Base-by-base conservation (phyloP, 2,329 filamentous ascomycete genomes). In the Mycosphaerelloides madeirae region DNA sequence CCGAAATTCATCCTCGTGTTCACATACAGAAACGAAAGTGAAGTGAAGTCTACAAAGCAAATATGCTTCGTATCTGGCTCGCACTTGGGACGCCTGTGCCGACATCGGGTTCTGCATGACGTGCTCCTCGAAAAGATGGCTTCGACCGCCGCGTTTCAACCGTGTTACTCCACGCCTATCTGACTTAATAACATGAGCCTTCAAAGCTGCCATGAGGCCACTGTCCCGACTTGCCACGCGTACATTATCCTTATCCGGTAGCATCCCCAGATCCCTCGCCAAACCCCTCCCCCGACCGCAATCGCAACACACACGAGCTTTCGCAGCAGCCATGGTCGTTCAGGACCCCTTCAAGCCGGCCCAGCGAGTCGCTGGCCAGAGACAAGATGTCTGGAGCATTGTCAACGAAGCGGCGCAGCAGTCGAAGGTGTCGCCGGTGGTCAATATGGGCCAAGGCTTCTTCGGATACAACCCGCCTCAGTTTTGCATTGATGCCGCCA, bases 381-480 rank as follows among this genome's bases (percentile, higher is more conserved):
- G 65, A 58, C 74, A 79, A 58, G 77, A 80, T 74, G 77, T 80
- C 35, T 80, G 77, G 77, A 78, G 78, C 14, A 83, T 84, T 53
- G 77, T 84, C 63, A 84, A 84, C 54, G 81, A 84, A 64, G 81
- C 80, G 3, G 80, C 80, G 3, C 77, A 78, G 11, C 76, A 77
- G 35, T 81, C 79, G 15, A 77, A 78, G 1, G 73, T 82, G 32
- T 76, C 82, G 64, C 80, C 80, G 39, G 81, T 83, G 48, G 77
- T 83, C 49, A 84, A 84, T 65, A 83, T 84, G 79, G 81, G 81
- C 40, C 81, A 84, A 66, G 80, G 80, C 43, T 88, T 88, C 75
- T 90, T 88, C 57, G 91, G 91, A 46, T 97, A 97, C 68, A 97
- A 97, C 64, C 91, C 91, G 44, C 91, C 91, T 6, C 69, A 83